Base-by-base conservation (phyloP, 1,139 yeast species). In the Nakaseomyces bracarensis region DNA sequence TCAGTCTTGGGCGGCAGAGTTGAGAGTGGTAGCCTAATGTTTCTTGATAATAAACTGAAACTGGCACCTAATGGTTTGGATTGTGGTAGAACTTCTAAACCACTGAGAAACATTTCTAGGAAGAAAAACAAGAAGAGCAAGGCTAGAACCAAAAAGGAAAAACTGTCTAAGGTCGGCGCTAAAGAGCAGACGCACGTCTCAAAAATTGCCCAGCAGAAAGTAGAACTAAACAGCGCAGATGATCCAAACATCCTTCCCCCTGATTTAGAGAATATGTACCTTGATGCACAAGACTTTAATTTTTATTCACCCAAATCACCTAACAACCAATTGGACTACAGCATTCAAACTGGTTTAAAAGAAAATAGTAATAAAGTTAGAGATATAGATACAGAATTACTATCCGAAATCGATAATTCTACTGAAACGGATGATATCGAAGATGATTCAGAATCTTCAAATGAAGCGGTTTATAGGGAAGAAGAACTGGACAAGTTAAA, bases 1-100 rank as follows among this genome's bases (percentile, higher is more conserved):
- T 51, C 58, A 18, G 49, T 50, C 22, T 39, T 47, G 20, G 56
- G 55, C n/a, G 55, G 54, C 2, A 39, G 46, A 28, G 28, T 41
- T 36, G 49, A 53, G 34, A 42, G 41, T 15, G 41, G 36, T 4
- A 20, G 36, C 5, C 35, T 41, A 11, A 42, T 49, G 14, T 31
- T 45, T 21, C 42, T 48, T 16, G 46, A 43, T 30, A 48, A 43
- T 20, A 42, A 39, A 33, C 38, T 30, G 36, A 43, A 39, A 27
- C 22, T 16, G 28, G 29, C 45, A 28, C 30, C 30, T 11, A 40
- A 33, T 9, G 13, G 36, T 14, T 23, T 36, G 11, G 28, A 23
- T 18, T 23, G 35, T n/a, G 10, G 26, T 10, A 39, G 22, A 21
- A 8, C 9, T 22, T 13, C 39, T 19, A 37, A 9, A 23, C 13